Base-by-base conservation (phyloP, 176 grass and related monocot species). In the Paspalum notatum region DNA sequence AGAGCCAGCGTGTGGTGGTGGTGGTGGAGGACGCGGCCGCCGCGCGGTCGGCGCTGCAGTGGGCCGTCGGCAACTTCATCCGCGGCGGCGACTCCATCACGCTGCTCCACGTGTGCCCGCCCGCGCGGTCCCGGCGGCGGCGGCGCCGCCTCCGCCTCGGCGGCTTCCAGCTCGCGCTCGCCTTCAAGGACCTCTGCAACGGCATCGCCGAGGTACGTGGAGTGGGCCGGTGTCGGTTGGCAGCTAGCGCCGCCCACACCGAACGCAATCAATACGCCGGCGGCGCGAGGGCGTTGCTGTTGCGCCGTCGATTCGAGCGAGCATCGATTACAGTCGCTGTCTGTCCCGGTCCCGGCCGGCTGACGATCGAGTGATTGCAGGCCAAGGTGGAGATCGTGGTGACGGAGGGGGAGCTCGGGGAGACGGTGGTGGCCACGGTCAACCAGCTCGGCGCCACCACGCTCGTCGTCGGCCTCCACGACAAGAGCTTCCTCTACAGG, bases 321-420 rank as follows among this genome's bases (percentile, higher is more conserved):
- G 32, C 32, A 32, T 32, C 32, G 32, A 13, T 39, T 15, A 6
- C 25, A 0, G 41, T 71, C 17, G 59, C 0, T 24, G 17, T n/a
- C 20, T 10, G 2, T 9, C n/a, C 8, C n/a, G n/a, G n/a, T 0
- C 3, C 17, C 51, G 4, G 8, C 42, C 54, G 55, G 24, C 57
- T 32, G 43, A 77, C 12, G 43, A 11, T 0, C 12, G 27, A 41
- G 7, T 3, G 4, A 9, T 18, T 9, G 17, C 71, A 86, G 94
- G 90, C 95, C 6, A 98, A 93, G 72, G 90, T 99, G 79, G 96
- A 99, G 90, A 99, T 99, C 71, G 76, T 99, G 66, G 96, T 95
- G 80, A 82, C 81, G 6, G 96, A 99, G 62, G 96, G 96, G 4
- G 92, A 99, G 49, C 75, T 90, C 66, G 82, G 71, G 50, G 88